Conservation (phyloP, 1,139 yeast genomes). For the Yamadazyma jaroonii region DNA sequence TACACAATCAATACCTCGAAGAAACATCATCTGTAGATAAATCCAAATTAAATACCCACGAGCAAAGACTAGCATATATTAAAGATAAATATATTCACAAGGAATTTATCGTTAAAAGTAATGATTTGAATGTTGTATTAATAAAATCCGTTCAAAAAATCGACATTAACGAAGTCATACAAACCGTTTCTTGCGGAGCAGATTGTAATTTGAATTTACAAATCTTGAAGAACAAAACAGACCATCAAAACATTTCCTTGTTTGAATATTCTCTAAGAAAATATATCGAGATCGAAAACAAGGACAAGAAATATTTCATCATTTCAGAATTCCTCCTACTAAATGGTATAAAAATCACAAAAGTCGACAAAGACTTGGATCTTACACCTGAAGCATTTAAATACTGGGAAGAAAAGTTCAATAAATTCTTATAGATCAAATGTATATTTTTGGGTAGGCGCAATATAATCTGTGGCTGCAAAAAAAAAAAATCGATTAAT, state of each 20-base stretch:
- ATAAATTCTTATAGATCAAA: constrained; percentile 6
- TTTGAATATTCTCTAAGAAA: constrained; percentile 63
- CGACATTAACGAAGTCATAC: constrained; percentile 44
- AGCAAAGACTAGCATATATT: constrained; percentile 43
- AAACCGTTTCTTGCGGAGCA: constrained; percentile 50
- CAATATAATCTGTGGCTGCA: constrained; percentile 4
- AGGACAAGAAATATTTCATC: constrained; percentile 44
- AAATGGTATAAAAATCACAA: constrained; percentile 55
- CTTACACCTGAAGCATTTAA: constrained; percentile 41
- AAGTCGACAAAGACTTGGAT: constrained; percentile 25
- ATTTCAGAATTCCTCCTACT: constrained; percentile 69
- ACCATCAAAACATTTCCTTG: constrained; percentile 34
- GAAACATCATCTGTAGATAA: constrained; percentile 15
- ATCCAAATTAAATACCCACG: constrained; percentile 31
- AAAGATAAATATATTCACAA: constrained; percentile 48
- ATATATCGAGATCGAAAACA: constrained; percentile 28
- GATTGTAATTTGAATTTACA: constrained; percentile 40
- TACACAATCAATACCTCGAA: constrained; percentile 40
- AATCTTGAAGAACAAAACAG: constrained; percentile 21
- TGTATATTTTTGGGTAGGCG: neutral
- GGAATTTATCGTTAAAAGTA: constrained; percentile 28
- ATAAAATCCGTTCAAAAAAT: constrained; percentile 51
- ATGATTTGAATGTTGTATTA: constrained; percentile 24
- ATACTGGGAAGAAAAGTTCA: constrained; percentile 45
- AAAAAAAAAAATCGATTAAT: no score